phyloP scores from a whole-genome alignment of 495 filamentous ascomycete species.

The Rhypophila decipiens region DNA sequence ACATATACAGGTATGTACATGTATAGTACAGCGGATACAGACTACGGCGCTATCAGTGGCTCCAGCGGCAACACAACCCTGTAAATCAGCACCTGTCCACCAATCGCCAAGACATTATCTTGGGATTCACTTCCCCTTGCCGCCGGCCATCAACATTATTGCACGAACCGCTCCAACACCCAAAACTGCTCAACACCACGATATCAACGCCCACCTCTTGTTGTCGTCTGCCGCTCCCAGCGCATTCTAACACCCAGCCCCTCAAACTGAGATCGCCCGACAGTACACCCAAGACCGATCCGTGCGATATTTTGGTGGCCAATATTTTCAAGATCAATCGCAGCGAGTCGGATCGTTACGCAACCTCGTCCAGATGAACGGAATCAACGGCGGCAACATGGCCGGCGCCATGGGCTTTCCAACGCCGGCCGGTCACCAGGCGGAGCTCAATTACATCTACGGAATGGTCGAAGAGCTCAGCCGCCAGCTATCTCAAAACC shows the following conservation, averaged over 20 bases:
- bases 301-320: too few relatives aligned
- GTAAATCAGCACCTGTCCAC: too few relatives aligned
- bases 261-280: too few relatives aligned
- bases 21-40: too few relatives aligned
- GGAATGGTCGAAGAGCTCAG: constrained; percentile 77
- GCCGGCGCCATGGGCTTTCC: constrained; percentile 47
- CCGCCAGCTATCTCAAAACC: constrained; percentile 68
- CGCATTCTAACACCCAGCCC: background rate
- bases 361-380: constrained; percentile 43
- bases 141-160: too few relatives aligned
- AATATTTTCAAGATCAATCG: background rate
- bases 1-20: too few relatives aligned
- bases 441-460: constrained; percentile 81
- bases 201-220: background rate
- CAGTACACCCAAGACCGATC: background rate
- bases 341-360: constrained; percentile 5
- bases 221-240: background rate
- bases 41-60: too few relatives aligned
- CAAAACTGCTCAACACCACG: too few relatives aligned
- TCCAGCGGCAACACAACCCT: too few relatives aligned
- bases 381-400: constrained; percentile 49
- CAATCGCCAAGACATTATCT: too few relatives aligned
- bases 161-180: too few relatives aligned
- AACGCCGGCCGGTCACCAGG: constrained; percentile 75
- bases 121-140: too few relatives aligned